Evolutionary conservation across 129 eudicot genomes (phyloP).

Genomic region (Helianthus annuus): HanXRQr2.0-SUNRISE NC_035437.2:170650194-170650693

Average conservation of each 20-base stretch:
- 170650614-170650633: conserved; percentile 24
- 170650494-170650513: conserved; percentile 26
- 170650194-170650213: too few relatives aligned
- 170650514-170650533: conserved; percentile 86
- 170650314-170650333: too few relatives aligned
- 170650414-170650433: conserved; percentile 13
- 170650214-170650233: too few relatives aligned
- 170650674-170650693: neutral
- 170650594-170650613: conserved; percentile 69
- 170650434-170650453: neutral
- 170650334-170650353: neutral
- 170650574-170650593: conserved; percentile 98
- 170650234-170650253: too few relatives aligned
- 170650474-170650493: conserved; percentile 15
- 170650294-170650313: too few relatives aligned
- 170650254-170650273: too few relatives aligned
- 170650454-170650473: neutral
- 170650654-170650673: neutral
- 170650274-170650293: too few relatives aligned
- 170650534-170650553: conserved; percentile 84
- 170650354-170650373: neutral
- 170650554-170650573: conserved; percentile 96
- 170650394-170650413: conserved; percentile 12
- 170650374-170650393: neutral
- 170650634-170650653: conserved; percentile 16